Conservation (phyloP, 495 filamentous ascomycete species). For the Penicillium lividum region DNA sequence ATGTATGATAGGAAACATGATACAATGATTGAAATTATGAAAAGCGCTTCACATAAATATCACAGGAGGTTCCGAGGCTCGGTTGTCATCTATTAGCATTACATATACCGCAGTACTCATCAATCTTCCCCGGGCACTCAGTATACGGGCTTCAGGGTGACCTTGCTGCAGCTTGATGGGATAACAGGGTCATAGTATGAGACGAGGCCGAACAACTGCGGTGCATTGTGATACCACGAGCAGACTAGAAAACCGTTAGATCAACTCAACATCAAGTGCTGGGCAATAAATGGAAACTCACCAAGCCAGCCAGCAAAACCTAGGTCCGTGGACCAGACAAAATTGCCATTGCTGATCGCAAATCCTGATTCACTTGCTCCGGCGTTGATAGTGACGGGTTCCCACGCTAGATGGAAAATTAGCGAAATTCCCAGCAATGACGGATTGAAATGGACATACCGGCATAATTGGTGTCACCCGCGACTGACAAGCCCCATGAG, state of each 20-base stretch:
- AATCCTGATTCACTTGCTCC: constrained; percentile 40
- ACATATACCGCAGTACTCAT: neutral
- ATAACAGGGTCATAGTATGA: constrained; percentile 28
- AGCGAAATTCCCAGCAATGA: neutral
- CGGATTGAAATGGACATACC: constrained; percentile 12
- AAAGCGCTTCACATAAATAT: neutral
- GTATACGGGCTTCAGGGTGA: constrained; percentile 30
- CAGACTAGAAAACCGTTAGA: constrained; percentile 39
- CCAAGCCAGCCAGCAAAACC: constrained; percentile 56
- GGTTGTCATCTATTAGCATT: neutral
- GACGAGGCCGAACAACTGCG: constrained; percentile 54
- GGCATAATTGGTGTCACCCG: constrained; percentile 26
- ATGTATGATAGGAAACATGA: constrained; percentile 15
- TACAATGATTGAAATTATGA: constrained; percentile 1
- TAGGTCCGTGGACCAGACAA: constrained; percentile 38
- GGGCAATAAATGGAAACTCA: constrained; percentile 29
- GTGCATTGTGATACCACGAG: constrained; percentile 55
- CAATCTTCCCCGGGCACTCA: neutral
- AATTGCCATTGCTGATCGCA: constrained; percentile 35
- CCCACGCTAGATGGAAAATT: constrained; percentile 34
- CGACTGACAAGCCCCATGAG: constrained; percentile 41
- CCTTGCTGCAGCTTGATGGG: constrained; percentile 48
- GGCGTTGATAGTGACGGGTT: constrained; percentile 43
- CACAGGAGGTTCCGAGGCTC: neutral
- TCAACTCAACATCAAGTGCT: neutral